Base-by-base conservation (phyloP, 306 rosid genomes). In the Arachis stenosperma region DNA sequence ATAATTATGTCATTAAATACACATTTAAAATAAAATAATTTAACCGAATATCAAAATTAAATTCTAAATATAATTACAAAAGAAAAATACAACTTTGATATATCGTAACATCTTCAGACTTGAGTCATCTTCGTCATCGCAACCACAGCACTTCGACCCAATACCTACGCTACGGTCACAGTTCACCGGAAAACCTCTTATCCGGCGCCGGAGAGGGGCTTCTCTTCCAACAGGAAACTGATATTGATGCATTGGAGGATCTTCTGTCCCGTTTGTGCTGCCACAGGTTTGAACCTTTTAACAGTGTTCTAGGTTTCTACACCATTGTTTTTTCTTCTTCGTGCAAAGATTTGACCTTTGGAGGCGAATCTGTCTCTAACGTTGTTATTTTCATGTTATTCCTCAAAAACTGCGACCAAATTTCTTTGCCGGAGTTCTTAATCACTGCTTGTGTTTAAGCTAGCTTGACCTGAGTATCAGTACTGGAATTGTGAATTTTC, bases 291-390 rank as follows among this genome's bases (percentile, higher is more conserved):
- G 54, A 48, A 48, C 54, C 54, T 6, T 11, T 48, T 48, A 48
- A 48, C 10, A 48, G 2, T 15, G n/a, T 48, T 48, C 54, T 48
- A 48, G 54, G 54, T 12, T 48, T 48, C 15, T 33, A 33, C 54
- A 48, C 54, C 14, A 48, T 3, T 4, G 14, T 48, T 11, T 48
- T 11, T 6, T 48, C 13, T 11, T 12, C 11, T 46, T 11, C 54
- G 10, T 47, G 13, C 51, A 69, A 47, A 47, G 15, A 75, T 51
- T 11, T n/a, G 55, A 62, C 27, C 37, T n/a, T 52, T 3, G 30
- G 53, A 36, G 48, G 53, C 51, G 22, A 81, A 61, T 72, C 43
- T 58, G 57, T 43, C 70, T 53, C 22, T 36, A 37, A 40, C 65
- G 27, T 33, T 43, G 50, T 73, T 36, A 15, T 52, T 46, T 12